These are phyloP conservation scores for Fusarium paranaense DNA, from an alignment of 2,329 filamentous ascomycete species.

Conservation along the genomic window DNA sequence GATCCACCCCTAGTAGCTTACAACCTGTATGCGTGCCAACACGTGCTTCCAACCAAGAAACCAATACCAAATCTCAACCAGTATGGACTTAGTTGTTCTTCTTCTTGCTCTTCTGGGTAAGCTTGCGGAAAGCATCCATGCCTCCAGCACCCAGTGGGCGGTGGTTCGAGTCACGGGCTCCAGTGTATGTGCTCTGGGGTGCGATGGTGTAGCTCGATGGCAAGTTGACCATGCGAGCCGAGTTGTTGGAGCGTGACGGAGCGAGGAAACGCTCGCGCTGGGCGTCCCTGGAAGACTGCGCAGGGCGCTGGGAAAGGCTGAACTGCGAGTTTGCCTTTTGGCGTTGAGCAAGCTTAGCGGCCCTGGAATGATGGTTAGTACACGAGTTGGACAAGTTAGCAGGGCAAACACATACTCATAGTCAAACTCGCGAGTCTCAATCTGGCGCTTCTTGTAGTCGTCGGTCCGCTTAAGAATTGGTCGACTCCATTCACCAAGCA, in stretches of 20 bases:
- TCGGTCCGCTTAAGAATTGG: conserved; percentile 94
- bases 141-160: conserved; percentile 72
- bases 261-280: conserved; percentile 70
- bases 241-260: conserved; percentile 65
- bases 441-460: conserved; percentile 88
- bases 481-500: conserved; percentile 95
- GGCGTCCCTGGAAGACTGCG: conserved; percentile 57
- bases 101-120: conserved; percentile 74
- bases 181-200: conserved; percentile 71
- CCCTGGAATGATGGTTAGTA: conserved; percentile 52
- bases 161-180: conserved; percentile 62
- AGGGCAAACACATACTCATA: conserved; percentile 62
- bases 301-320: conserved; percentile 62
- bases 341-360: conserved; percentile 65
- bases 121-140: conserved; percentile 73
- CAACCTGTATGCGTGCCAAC: conserved; percentile 17
- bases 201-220: conserved; percentile 70
- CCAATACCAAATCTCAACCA: background rate
- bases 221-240: conserved; percentile 66
- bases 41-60: background rate
- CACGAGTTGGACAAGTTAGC: background rate
- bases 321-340: conserved; percentile 61
- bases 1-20: conserved; percentile 35
- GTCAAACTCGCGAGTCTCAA: conserved; percentile 73
- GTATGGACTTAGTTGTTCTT: conserved; percentile 30